Evolutionary conservation across 2,329 filamentous ascomycete species (phyloP).

Genomic region (Neofusicoccum sp.): DNA sequence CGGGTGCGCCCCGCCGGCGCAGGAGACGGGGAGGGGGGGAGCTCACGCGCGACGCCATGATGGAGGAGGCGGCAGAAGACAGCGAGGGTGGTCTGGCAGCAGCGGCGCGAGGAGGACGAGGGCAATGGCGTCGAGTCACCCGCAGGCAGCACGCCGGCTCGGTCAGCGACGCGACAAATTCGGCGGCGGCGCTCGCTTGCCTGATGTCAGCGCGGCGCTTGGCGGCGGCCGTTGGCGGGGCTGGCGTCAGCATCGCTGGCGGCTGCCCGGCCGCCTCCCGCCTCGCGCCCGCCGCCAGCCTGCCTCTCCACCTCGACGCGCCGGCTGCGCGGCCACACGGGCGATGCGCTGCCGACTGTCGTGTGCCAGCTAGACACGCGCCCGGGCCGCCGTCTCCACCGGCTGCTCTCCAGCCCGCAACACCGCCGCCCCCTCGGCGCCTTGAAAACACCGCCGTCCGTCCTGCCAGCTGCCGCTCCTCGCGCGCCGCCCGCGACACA

Average conservation of each 20-base stretch:
- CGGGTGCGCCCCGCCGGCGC: neutral
- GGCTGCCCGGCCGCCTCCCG: neutral
- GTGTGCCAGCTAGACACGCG: constrained; percentile 19
- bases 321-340: constrained; percentile 39
- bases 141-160: neutral
- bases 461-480: neutral
- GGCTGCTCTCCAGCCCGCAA: neutral
- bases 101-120: neutral
- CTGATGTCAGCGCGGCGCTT: constrained; percentile 12
- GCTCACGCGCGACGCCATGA: constrained; percentile 15
- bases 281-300: neutral
- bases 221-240: constrained; percentile 12
- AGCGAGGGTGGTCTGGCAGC: neutral
- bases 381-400: constrained; percentile 11
- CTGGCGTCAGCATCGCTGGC: constrained; percentile 7
- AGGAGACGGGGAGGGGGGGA: neutral
- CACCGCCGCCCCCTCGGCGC: neutral
- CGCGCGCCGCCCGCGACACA: neutral
- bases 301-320: neutral
- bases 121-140: neutral
- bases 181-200: neutral
- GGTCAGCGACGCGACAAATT: neutral
- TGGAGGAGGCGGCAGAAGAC: too few species aligned
- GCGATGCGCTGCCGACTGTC: constrained; percentile 30
- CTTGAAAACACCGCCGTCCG: neutral